Conservation (phyloP, 148 eudicot genomes). For the Drosera capensis region DNA sequence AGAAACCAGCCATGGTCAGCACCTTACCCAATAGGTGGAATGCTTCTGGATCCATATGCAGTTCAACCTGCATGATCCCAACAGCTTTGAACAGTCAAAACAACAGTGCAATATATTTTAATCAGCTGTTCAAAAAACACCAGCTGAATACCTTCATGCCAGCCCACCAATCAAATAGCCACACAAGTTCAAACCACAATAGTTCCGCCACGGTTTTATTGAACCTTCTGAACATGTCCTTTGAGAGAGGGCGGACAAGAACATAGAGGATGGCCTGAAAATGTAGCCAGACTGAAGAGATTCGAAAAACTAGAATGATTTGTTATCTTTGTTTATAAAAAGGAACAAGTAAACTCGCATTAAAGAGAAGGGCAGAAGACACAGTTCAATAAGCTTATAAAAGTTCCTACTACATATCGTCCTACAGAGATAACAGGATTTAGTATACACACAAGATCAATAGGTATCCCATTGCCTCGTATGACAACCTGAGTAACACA, state of each 20-base stretch:
- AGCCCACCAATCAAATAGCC: slow-evolving; percentile 93
- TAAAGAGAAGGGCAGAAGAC: neutral
- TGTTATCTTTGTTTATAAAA: too few relatives aligned
- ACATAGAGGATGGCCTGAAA: slow-evolving; percentile 51
- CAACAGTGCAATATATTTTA: neutral
- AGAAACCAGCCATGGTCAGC: neutral
- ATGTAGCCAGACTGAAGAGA: neutral
- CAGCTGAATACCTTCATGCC: slow-evolving; percentile 42
- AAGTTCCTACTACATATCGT: too few relatives aligned
- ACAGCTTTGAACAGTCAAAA: neutral
- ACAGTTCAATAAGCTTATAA: too few relatives aligned
- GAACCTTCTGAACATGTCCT: slow-evolving; percentile 39
- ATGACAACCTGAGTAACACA: too few relatives aligned
- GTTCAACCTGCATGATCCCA: slow-evolving; percentile 28
- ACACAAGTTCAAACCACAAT: slow-evolving; percentile 55
- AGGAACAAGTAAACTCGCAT: too few relatives aligned
- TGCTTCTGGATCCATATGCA: slow-evolving; percentile 35
- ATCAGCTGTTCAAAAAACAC: neutral
- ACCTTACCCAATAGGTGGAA: slow-evolving; percentile 37
- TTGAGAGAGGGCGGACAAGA: slow-evolving; percentile 49
- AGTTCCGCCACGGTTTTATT: slow-evolving; percentile 43
- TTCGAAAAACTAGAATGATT: neutral
- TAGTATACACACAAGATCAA: too few relatives aligned
- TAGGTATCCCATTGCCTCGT: too few relatives aligned
- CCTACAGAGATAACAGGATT: too few relatives aligned